Percentiles rank a stretch among this genome's conserved stretches.
phyloP scores from a whole-genome alignment of 176 grass and related monocot species.

The Miscanthus lutarioriparius region DNA sequence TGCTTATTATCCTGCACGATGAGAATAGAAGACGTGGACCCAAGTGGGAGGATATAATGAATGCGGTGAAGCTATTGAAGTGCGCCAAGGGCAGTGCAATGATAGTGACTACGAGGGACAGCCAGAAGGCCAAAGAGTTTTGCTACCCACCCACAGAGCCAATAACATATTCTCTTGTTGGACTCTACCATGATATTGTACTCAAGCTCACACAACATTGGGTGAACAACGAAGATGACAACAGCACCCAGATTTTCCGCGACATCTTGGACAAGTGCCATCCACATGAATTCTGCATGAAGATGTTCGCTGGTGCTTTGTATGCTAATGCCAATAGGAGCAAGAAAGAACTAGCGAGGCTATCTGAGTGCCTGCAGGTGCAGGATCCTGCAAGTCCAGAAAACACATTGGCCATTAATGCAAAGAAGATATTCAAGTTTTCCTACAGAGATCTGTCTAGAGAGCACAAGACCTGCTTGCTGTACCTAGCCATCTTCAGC shows the following conservation, averaged over 20 bases:
- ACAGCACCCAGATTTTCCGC: background rate
- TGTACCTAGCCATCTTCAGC: background rate
- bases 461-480: background rate
- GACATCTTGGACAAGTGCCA: conserved; percentile 4
- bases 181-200: background rate
- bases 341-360: background rate
- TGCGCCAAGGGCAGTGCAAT: background rate
- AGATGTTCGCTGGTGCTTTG: conserved; percentile 5
- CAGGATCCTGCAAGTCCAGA: too few relatives aligned
- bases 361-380: too few relatives aligned
- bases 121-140: background rate
- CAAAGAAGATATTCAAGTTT: background rate
- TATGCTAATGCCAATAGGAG: conserved; percentile 14
- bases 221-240: background rate
- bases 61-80: background rate
- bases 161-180: conserved; percentile 3
- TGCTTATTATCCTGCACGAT: background rate
- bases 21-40: background rate
- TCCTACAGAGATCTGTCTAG: background rate
- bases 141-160: background rate
- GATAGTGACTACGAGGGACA: background rate
- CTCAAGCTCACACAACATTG: background rate
- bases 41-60: background rate
- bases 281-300: conserved; percentile 15
- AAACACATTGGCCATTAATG: background rate